Evolutionary conservation across 495 filamentous ascomycete species (phyloP).

Genomic region (Hyaloscypha bicolor): DNA sequence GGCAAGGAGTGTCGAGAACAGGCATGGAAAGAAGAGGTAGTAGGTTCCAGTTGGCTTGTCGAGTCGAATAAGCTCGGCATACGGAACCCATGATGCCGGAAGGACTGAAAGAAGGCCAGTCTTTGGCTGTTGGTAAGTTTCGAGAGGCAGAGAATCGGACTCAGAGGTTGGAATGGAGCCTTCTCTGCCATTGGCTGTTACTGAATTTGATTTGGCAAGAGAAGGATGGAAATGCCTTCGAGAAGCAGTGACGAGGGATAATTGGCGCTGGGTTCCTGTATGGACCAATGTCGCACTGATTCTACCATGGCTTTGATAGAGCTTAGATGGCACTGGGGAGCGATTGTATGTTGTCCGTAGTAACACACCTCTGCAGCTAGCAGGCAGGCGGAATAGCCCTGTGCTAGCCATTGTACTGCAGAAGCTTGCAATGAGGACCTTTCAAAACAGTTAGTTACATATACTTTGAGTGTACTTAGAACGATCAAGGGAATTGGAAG

Average conservation of each 20-base stretch:
- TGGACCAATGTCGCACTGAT: not conserved
- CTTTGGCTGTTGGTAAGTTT: conserved; percentile 64
- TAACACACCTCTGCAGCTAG: conserved; percentile 11
- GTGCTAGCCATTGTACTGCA: not conserved
- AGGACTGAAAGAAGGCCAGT: conserved; percentile 78
- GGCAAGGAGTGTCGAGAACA: conserved; percentile 82
- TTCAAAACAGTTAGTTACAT: not conserved
- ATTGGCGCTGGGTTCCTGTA: not conserved
- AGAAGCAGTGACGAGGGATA: not conserved
- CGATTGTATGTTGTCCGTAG: not conserved
- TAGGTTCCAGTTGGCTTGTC: conserved; percentile 95
- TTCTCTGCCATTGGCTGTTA: not conserved
- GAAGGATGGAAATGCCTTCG: not conserved
- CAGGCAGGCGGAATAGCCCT: conserved; percentile 15
- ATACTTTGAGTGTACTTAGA: not conserved
- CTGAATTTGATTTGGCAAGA: not conserved
- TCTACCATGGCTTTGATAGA: not conserved
- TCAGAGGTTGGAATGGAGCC: not conserved
- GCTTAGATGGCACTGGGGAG: not conserved
- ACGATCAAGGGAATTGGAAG: not conserved
- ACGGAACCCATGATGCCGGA: conserved; percentile 78
- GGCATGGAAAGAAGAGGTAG: conserved; percentile 93
- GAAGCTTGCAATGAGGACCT: not conserved
- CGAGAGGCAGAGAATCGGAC: conserved; percentile 10
- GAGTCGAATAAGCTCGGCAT: conserved; percentile 89